phyloP scores from a whole-genome alignment of 2,329 filamentous ascomycete genomes.

The Aspergillus proliferans region DNA sequence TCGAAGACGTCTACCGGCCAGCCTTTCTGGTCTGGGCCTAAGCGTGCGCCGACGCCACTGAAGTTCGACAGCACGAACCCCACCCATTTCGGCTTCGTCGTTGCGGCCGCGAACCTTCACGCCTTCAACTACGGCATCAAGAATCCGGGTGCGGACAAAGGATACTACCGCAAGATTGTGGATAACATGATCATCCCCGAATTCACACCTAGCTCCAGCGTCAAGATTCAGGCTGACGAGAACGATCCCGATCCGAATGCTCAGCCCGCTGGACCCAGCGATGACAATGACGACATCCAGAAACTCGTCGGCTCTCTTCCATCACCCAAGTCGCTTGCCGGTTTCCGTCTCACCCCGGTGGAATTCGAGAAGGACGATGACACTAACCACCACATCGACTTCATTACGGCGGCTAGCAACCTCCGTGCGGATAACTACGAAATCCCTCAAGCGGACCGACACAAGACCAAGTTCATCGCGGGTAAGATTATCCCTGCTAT shows the following conservation, averaged over 20 bases:
- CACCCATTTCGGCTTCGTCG: constrained; percentile 81
- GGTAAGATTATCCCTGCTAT: constrained; percentile 99
- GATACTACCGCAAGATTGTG: constrained; percentile 70
- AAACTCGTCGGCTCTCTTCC: constrained; percentile 68
- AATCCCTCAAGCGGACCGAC: constrained; percentile 82
- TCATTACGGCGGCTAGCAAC: constrained; percentile 96
- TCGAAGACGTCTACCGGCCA: constrained; percentile 80
- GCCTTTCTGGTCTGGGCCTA: constrained; percentile 96
- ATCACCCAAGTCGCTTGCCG: constrained; percentile 69
- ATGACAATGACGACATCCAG: constrained; percentile 71
- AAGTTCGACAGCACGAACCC: constrained; percentile 80
- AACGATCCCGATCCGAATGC: constrained; percentile 91
- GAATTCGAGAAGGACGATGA: constrained; percentile 99
- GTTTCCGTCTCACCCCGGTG: constrained; percentile 83
- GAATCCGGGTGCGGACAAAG: constrained; percentile 63
- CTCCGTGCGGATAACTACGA: constrained; percentile 97
- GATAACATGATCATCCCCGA: constrained; percentile 94
- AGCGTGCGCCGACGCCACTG: constrained; percentile 86
- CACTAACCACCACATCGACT: constrained; percentile 96
- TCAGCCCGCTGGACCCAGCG: constrained; percentile 48
- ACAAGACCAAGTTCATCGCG: constrained; percentile 99
- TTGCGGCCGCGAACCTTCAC: constrained; percentile 84
- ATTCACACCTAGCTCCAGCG: constrained; percentile 79
- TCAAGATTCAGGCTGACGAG: constrained; percentile 96
- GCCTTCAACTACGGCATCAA: constrained; percentile 98